Percentiles rank a stretch among this genome's conserved stretches.
These are phyloP conservation scores for Fusarium globosum DNA, from an alignment of 2,329 filamentous ascomycete species.

Conservation along the genomic window DNA sequence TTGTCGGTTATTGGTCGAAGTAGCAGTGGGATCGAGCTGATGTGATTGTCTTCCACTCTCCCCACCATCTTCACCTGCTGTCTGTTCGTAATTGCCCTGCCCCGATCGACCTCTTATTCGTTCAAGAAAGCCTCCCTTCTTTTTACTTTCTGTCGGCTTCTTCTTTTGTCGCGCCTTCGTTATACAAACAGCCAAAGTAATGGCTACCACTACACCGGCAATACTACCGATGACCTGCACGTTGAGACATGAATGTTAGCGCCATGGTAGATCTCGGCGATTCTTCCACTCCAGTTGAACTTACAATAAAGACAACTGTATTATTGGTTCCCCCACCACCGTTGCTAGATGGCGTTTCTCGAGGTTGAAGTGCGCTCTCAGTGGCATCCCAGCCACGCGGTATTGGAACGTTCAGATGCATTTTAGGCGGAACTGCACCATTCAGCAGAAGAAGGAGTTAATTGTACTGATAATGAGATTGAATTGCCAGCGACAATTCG, in stretches of 20 bases:
- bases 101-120: conserved; percentile 30
- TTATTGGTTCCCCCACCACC: conserved; percentile 18
- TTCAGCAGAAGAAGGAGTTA: conserved; percentile 16
- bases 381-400: conserved; percentile 37
- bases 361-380: conserved; percentile 13
- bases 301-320: conserved; percentile 40
- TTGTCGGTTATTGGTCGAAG: conserved; percentile 27
- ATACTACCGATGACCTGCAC: conserved; percentile 38
- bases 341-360: conserved; percentile 1
- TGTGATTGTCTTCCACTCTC: conserved; percentile 41
- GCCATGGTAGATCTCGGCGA: background rate
- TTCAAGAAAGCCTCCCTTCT: conserved; percentile 38
- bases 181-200: conserved; percentile 29
- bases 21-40: conserved; percentile 39
- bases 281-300: conserved; percentile 8
- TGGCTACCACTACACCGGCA: conserved; percentile 19
- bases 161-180: conserved; percentile 32
- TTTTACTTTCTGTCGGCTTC: conserved; percentile 18
- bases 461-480: conserved; percentile 9
- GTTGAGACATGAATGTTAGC: conserved; percentile 3
- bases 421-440: conserved; percentile 33
- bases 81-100: conserved; percentile 46
- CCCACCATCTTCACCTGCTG: conserved; percentile 46
- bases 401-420: conserved; percentile 39
- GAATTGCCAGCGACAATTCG: background rate